Evolutionary conservation across 331 rosid genomes (phyloP), one percentile per base, ranked within the genome.

Genomic region (Stylosanthes scabra): DNA sequence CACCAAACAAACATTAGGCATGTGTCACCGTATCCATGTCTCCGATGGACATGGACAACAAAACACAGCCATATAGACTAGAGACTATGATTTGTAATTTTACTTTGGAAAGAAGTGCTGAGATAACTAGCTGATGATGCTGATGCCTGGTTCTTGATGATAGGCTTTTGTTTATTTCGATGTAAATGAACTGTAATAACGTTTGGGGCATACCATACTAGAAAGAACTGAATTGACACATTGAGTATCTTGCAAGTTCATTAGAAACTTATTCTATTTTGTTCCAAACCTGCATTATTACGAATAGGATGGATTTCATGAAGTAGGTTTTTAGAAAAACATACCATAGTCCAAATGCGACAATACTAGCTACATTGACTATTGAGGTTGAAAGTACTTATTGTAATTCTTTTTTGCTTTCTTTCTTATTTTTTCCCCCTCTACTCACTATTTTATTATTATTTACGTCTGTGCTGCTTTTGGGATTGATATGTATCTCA

Each of bases 361-460:
- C 15, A 54, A 51, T 28, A 31, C 71, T 67, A 59, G 11, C 34
- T 66, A 34, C 13, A 13, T 69, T 49, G 55, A 15, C 55, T 49
- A 49, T n/a, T 56, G 77, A 63, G 56, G 63, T 27, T 66, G 72
- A 37, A 49, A 41, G 39, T 73, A 54, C 82, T 51, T 46, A 72
- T 58, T 47, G 29, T 72, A 65, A 29, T 29, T 79, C 25, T 69
- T 9, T 52, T 75, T 75, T 66, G 49, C 67, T 40, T 59, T 62
- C 51, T 73, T 50, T 71, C 47, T 46, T 69, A 50, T 65, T 31
- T 31, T 31, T 66, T 41, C 47, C 25, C 49, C 67, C 52, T 29
- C 58, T 62, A 46, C 34, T 74, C 13, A 3, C 58, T 52, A 31
- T 57, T 79, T 55, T 45, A 41, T 57, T 79, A 56, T 45, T 67